phyloP scores from a whole-genome alignment of 2,329 filamentous ascomycete species.

The Phyllosticta paracitricarpa region DNA sequence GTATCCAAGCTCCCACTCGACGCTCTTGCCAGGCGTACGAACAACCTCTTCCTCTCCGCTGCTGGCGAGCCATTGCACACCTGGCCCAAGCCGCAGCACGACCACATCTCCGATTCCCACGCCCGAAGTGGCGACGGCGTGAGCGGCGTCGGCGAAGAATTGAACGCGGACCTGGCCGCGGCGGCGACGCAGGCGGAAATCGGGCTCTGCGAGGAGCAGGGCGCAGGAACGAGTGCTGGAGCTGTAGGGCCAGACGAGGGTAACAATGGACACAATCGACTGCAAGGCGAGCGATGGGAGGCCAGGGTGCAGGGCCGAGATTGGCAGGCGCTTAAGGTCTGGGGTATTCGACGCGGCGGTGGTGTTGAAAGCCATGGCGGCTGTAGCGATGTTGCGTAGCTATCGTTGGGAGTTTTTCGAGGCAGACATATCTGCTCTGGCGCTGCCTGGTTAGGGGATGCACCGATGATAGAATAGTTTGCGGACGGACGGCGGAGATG shows the following conservation, averaged over 20 bases:
- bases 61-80: slow-evolving; percentile 52
- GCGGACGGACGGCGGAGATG: neutral
- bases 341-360: neutral
- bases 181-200: slow-evolving; percentile 66
- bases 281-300: slow-evolving; percentile 21
- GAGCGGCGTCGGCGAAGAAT: slow-evolving; percentile 62
- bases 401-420: neutral
- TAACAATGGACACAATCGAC: slow-evolving; percentile 60
- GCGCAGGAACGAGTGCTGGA: slow-evolving; percentile 63
- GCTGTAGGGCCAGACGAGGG: slow-evolving; percentile 86
- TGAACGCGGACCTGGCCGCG: slow-evolving; percentile 74
- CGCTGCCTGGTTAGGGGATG: neutral
- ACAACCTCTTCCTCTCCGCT: slow-evolving; percentile 43
- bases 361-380: neutral
- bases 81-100: slow-evolving; percentile 52
- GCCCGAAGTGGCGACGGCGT: slow-evolving; percentile 53
- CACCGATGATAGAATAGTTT: neutral
- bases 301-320: slow-evolving; percentile 24
- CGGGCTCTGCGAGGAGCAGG: slow-evolving; percentile 73
- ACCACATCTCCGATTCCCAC: slow-evolving; percentile 74
- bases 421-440: neutral
- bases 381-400: neutral
- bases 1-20: slow-evolving; percentile 49
- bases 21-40: slow-evolving; percentile 45
- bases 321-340: slow-evolving; percentile 17